Base-by-base conservation (phyloP, 78 protist genomes). In the Polysphondylium violaceum region DNA sequence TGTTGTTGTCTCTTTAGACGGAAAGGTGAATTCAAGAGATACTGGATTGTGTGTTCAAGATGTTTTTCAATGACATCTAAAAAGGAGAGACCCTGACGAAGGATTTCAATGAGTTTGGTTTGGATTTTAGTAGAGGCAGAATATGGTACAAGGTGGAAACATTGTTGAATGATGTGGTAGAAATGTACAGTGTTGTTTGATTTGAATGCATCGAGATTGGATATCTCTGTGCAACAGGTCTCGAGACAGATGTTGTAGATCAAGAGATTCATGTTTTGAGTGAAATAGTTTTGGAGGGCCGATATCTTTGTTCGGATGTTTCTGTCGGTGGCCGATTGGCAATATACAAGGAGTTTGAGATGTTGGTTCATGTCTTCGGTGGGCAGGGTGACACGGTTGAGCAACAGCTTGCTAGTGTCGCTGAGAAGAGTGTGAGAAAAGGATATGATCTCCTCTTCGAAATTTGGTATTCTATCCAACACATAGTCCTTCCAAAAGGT, bases 11-110 rank as follows among this genome's bases (percentile, higher is more conserved):
- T 29, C 23, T 69, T 83, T 36, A 83, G 12, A 59, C 91, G 91
- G 91, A 71, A 69, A 41, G 91, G 91, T 33, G 91, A 83, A 31
- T 83, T 83, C 38, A 83, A 43, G 6, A 83, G 65, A 69, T 83
- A 83, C 21, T 83, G 91, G 27, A 83, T 83, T 2, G 91, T 83
- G 44, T 83, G 76, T 59, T 83, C 79, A 14, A 83, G n/a, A 59
- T 83, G 91, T 71, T 83, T 83, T 38, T 83, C 91, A 40, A 69
- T 69, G 9, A 79, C 27, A 41, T 83, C 91, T 3, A 83, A 23
- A 44, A 40, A 83, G 43, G 79, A 19, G 3, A 83, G n/a, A 29
- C 71, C 79, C 33, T 43, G 41, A 25, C 73, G 60, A 14, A 69
- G 12, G 12, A 83, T 69, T 44, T 83, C 91, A 29, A 83, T 25